Evolutionary conservation across 352 stramenopile genomes (phyloP), one percentile per base, ranked within the genome.

Genomic region (Globisporangium rhizosaccharum): DNA sequence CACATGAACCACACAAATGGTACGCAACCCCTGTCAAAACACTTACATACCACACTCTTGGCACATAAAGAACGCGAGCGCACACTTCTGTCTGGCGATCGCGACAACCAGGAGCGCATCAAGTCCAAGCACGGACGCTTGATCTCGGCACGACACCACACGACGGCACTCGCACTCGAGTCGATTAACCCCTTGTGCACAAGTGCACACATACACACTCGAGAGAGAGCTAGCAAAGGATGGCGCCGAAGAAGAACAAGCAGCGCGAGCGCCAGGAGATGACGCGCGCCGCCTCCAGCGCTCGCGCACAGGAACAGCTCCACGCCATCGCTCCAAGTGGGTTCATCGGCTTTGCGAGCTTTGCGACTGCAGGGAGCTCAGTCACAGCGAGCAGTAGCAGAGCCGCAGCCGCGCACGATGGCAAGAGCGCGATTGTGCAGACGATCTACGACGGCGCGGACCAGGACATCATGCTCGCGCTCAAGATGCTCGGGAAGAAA

Each of bases 401-500:
- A 30, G 49, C 61, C 51, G 42, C 41, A 0, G 0, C 36, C 11
- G 44, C 44, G 44, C 44, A 26, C 44, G 57, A 39, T 2, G 53
- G 53, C 5, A 49, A 56, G 36, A 56, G 55, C 20, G 54, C 68
- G 12, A 61, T 61, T 0, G 72, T 72, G 20, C 68, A 76, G 41
- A 81, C 67, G 39, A 84, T 94, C 45, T 94, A 94, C 66, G 79
- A 92, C 42, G 85, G 85, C 11, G 59, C 72, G 17, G 85, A 94
- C 73, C 76, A 89, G 56, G 82, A 90, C 30, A 82, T 94, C 50
- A 59, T 77, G 26, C 64, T 92, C 61, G 78, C 76, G 44, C 78
- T 94, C 57, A 94, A 94, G 66, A 90, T 92, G 82, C 65, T 94
- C 46, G 76, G 75, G 41, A 94, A 94, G 70, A 92, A 92, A 55